Evolutionary conservation across 2,329 filamentous ascomycete genomes (phyloP).

Genomic region (Nemania serpens): DNA sequence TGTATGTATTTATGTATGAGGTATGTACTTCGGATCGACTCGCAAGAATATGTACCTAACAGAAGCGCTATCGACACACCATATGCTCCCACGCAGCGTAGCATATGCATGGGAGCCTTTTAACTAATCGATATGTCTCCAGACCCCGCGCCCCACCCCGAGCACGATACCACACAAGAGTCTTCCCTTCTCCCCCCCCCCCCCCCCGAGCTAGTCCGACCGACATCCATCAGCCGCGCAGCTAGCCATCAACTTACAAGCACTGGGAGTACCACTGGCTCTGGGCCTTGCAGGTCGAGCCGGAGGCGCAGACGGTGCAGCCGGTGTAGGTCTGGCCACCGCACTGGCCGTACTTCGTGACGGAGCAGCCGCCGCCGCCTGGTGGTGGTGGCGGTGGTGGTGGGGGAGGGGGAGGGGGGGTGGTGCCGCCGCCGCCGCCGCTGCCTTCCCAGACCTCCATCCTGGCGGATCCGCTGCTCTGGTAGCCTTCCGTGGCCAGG

Average conservation of each 20-base stretch:
- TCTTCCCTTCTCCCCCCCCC: too few relatives aligned
- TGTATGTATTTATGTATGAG: too few relatives aligned
- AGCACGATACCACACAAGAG: background rate
- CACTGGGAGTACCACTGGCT: constrained; percentile 27
- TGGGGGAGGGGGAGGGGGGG: background rate
- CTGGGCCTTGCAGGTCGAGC: constrained; percentile 15
- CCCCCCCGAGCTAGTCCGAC: too few relatives aligned
- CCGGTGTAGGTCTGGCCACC: constrained; percentile 19
- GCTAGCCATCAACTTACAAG: constrained; percentile 1
- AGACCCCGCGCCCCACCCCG: background rate
- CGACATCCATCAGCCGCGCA: too few relatives aligned
- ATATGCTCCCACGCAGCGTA: background rate
- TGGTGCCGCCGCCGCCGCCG: background rate
- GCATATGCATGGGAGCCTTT: background rate
- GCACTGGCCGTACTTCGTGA: constrained; percentile 18
- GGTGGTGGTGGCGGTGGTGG: background rate
- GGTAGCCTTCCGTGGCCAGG: constrained; percentile 44
- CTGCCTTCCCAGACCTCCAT: constrained; percentile 19
- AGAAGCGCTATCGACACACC: background rate
- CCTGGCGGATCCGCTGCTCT: constrained; percentile 27
- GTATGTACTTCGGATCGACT: constrained; percentile 8
- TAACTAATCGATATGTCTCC: background rate
- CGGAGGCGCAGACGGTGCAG: constrained; percentile 20
- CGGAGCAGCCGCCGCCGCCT: constrained; percentile 8
- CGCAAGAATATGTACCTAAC: constrained; percentile 13